Conservation (phyloP, 768 basidiomycete species). For the Dioszegia hungarica region DNA sequence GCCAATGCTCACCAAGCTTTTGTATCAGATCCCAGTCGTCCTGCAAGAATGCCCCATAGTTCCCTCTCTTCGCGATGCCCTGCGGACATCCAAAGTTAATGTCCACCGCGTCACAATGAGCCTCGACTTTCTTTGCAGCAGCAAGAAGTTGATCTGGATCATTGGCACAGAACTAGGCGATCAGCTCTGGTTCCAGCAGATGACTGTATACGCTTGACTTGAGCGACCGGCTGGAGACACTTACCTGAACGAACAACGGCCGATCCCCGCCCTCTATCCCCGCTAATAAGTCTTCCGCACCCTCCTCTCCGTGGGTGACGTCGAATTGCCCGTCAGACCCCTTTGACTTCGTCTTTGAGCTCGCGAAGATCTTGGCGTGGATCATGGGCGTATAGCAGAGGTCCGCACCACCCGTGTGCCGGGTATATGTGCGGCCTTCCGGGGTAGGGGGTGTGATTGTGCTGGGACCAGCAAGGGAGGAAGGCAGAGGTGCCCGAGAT, state of each 20-base stretch:
- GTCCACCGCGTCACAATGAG: slow-evolving; percentile 85
- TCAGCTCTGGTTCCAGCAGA: slow-evolving; percentile 13
- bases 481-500: slow-evolving; percentile 54
- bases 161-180: slow-evolving; percentile 78
- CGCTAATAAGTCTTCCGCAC: slow-evolving; percentile 52
- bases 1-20: slow-evolving; percentile 59
- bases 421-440: slow-evolving; percentile 10
- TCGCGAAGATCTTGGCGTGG: slow-evolving; percentile 62
- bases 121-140: slow-evolving; percentile 71
- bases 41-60: slow-evolving; percentile 85
- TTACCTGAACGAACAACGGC: slow-evolving; percentile 73
- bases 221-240: too few species aligned
- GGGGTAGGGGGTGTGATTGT: slow-evolving; percentile 7
- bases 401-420: slow-evolving; percentile 50
- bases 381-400: slow-evolving; percentile 98
- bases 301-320: slow-evolving; percentile 70
- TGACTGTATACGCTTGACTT: too few species aligned
- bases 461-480: slow-evolving; percentile 31
- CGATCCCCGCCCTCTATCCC: slow-evolving; percentile 57
- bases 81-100: slow-evolving; percentile 85
- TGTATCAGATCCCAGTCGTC: slow-evolving; percentile 92
- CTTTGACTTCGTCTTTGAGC: slow-evolving; percentile 5
- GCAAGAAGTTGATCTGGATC: slow-evolving; percentile 70
- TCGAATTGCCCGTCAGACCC: slow-evolving; percentile 35
- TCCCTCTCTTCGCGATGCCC: slow-evolving; percentile 81